phyloP scores from a whole-genome alignment of 2,329 filamentous ascomycete genomes.

The Drechslerella coelobrocha region DNA sequence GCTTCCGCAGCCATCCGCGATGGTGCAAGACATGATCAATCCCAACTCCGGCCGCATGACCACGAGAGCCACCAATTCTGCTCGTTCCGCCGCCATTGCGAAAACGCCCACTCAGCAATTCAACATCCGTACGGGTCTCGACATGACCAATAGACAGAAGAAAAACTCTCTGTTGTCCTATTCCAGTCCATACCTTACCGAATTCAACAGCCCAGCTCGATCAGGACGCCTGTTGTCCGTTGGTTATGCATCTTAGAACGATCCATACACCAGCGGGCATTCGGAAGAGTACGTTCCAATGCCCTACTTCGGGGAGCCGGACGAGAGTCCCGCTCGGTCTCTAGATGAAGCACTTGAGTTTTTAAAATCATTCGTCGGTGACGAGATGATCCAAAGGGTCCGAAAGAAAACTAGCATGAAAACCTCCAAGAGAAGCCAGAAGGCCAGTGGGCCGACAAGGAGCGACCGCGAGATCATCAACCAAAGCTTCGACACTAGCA shows the following conservation, averaged over 20 bases:
- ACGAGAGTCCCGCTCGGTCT: conserved; percentile 9
- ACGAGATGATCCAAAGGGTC: conserved; percentile 10
- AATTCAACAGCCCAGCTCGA: conserved; percentile 30
- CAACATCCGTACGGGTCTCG: conserved; percentile 43
- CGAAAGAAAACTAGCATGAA: conserved; percentile 18
- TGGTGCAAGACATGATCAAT: conserved; percentile 46
- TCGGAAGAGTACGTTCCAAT: conserved; percentile 5
- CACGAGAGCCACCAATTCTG: conserved; percentile 39
- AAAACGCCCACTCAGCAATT: conserved; percentile 27
- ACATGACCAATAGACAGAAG: conserved; percentile 38
- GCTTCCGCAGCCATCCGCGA: conserved; percentile 9
- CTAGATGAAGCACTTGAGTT: conserved; percentile 21
- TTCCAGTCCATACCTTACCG: conserved; percentile 30
- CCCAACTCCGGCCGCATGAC: conserved; percentile 46
- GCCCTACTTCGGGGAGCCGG: conserved; percentile 17
- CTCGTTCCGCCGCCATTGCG: conserved; percentile 22
- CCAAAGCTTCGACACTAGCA: conserved; percentile 15
- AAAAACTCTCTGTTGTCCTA: conserved; percentile 38
- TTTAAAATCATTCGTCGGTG: conserved; percentile 17
- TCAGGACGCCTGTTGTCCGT: conserved; percentile 34
- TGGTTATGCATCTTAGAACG: conserved; percentile 43
- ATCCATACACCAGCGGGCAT: conserved; percentile 11
- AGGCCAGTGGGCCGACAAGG: background rate
- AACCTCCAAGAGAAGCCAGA: conserved; percentile 2
- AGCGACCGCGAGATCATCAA: conserved; percentile 44